phyloP scores from a whole-genome alignment of 1,139 yeast genomes.

The Pichia sp. region DNA sequence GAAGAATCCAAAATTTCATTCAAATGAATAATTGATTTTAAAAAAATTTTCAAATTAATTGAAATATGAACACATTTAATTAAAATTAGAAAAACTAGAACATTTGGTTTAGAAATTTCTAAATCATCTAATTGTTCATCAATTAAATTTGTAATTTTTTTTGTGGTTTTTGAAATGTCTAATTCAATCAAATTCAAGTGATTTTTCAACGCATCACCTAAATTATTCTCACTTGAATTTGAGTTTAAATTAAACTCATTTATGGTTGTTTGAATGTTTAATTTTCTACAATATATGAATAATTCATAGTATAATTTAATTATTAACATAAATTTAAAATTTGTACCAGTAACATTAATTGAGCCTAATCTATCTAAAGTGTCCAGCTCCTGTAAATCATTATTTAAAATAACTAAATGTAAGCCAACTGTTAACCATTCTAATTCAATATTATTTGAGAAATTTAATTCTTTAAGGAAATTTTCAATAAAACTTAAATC shows the following conservation, averaged over 20 bases:
- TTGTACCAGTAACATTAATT: constrained; percentile 21
- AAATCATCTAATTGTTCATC: constrained; percentile 31
- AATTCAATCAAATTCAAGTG: constrained; percentile 42
- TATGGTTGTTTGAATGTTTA: constrained; percentile 8
- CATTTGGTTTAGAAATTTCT: constrained; percentile 28
- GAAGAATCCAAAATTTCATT: constrained; percentile 4
- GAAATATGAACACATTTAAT: constrained; percentile 23
- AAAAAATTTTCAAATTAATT: constrained; percentile 14
- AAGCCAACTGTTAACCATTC: constrained; percentile 22
- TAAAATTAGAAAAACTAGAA: constrained; percentile 23
- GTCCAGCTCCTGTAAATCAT: constrained; percentile 15
- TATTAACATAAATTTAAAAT: constrained; percentile 23
- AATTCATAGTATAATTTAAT: constrained; percentile 22
- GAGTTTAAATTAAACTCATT: neutral
- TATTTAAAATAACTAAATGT: constrained; percentile 26
- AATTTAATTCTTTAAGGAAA: constrained; percentile 32
- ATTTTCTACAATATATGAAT: constrained; percentile 16
- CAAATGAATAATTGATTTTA: constrained; percentile 21
- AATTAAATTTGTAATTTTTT: constrained; percentile 34
- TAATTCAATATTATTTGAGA: constrained; percentile 5
- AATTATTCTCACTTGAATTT: neutral
- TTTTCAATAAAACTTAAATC: constrained; percentile 38
- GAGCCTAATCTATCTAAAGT: constrained; percentile 21
- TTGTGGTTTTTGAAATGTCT: constrained; percentile 40
- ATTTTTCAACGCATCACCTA: constrained; percentile 4